Conservation (phyloP, 306 rosid species). For the Malus sylvestris region DNA sequence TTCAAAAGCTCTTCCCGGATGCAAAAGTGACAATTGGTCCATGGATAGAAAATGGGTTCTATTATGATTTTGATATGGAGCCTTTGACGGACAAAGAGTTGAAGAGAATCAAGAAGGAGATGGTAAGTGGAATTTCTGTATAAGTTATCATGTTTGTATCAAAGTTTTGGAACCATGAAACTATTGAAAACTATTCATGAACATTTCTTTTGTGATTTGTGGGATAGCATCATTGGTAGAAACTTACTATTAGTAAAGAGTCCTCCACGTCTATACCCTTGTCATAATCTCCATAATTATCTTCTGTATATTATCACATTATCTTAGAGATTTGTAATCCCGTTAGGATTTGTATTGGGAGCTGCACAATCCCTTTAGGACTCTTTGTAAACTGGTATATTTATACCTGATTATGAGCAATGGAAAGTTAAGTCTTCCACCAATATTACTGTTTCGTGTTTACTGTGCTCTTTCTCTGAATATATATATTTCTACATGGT, state of each 20-base stretch:
- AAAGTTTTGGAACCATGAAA: background rate
- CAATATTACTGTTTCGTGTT: no score
- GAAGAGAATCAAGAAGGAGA: conserved; percentile 78
- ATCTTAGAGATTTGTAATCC: no score
- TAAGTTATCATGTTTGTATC: background rate
- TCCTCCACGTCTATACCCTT: no score
- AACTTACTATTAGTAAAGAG: conserved; percentile 31
- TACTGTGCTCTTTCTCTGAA: no score
- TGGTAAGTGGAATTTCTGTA: conserved; percentile 37
- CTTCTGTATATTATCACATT: no score
- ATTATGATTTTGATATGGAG: conserved; percentile 87
- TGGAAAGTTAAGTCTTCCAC: no score
- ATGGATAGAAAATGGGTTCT: conserved; percentile 94
- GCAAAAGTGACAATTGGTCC: conserved; percentile 98
- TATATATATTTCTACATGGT: no score
- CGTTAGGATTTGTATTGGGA: no score
- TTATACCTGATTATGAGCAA: no score
- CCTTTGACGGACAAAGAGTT: conserved; percentile 79
- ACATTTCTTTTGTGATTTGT: conserved; percentile 21
- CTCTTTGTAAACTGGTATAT: no score
- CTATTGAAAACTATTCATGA: conserved; percentile 19
- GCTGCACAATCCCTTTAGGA: no score
- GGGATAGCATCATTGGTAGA: conserved; percentile 70
- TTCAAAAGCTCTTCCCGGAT: conserved; percentile 81
- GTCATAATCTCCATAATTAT: no score